These are phyloP conservation scores for Apiospora hydei DNA, from an alignment of 2,329 filamentous ascomycete genomes.

Conservation along the genomic window DNA sequence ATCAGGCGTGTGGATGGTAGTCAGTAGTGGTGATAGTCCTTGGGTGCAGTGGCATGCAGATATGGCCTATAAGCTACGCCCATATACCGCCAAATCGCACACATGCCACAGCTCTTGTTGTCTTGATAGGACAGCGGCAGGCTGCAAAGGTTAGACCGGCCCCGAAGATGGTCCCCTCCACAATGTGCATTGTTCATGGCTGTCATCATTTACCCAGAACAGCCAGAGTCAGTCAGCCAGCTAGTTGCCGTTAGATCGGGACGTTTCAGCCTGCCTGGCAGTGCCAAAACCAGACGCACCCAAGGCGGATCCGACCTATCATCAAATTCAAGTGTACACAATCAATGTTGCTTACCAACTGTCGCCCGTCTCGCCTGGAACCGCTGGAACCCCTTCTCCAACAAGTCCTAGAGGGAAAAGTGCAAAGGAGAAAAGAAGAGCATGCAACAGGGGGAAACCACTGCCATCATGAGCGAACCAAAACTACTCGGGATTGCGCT, in stretches of 20 bases:
- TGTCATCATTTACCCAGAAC: constrained; percentile 17
- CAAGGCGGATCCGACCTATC: not conserved
- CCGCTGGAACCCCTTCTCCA: not conserved
- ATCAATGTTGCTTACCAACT: not conserved
- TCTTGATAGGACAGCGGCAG: not conserved
- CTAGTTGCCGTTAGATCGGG: constrained; percentile 15
- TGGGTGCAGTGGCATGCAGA: not conserved
- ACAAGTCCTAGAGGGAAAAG: not conserved
- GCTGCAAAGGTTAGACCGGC: not conserved
- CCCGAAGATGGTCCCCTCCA: not conserved
- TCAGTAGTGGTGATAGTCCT: not conserved
- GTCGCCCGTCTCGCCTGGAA: not conserved
- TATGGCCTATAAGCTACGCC: not conserved
- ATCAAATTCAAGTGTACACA: not conserved
- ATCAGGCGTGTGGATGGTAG: not conserved
- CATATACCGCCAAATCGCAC: not conserved
- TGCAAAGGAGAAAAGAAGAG: not conserved
- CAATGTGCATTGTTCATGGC: not conserved
- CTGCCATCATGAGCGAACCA: not conserved
- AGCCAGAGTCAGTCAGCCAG: not conserved
- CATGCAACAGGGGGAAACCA: not conserved
- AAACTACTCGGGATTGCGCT: not conserved
- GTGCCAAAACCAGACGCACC: not conserved
- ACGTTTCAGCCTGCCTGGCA: constrained; percentile 12
- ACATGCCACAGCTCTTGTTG: not conserved